Evolutionary conservation across 768 basidiomycete genomes (phyloP).

Genomic region (Thelephora aurantiotincta): DNA sequence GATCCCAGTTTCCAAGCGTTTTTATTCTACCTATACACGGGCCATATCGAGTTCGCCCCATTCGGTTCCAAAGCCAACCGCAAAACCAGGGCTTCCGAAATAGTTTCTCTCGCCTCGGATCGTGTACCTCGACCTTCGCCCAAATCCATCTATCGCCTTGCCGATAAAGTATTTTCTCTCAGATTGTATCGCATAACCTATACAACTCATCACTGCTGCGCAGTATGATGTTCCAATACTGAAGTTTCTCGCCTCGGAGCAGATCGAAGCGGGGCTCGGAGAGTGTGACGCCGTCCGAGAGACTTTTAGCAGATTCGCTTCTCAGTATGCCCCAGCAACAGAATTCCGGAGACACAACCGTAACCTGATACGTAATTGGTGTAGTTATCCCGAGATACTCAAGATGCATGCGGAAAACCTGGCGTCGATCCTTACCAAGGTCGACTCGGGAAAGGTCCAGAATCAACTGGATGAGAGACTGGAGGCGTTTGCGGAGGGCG

Average conservation of each 20-base stretch:
- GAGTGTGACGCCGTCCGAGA: not conserved
- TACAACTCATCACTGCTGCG: not conserved
- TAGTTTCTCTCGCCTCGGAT: too few species aligned
- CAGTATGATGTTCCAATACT: not conserved
- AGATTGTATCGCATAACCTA: not conserved
- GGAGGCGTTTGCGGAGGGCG: not conserved
- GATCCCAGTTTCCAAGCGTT: conserved; percentile 3
- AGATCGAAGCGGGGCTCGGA: not conserved
- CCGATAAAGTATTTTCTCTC: conserved; percentile 1
- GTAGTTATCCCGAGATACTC: not conserved
- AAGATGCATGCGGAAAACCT: not conserved
- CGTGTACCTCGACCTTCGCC: not conserved
- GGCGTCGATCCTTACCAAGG: not conserved
- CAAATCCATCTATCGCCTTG: conserved; percentile 5
- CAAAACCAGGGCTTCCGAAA: not conserved
- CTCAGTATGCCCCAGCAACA: not conserved
- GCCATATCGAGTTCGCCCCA: conserved; percentile 1
- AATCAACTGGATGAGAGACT: not conserved
- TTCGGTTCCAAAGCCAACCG: conserved; percentile 1
- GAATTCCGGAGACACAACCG: not conserved
- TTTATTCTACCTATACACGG: conserved; percentile 5
- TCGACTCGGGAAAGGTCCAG: too few species aligned
- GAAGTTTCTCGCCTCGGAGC: not conserved
- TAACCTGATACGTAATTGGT: too few species aligned
- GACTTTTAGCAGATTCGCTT: not conserved